Conservation (phyloP, 169 alveolate genomes). For the Perkinsus marinus region DNA sequence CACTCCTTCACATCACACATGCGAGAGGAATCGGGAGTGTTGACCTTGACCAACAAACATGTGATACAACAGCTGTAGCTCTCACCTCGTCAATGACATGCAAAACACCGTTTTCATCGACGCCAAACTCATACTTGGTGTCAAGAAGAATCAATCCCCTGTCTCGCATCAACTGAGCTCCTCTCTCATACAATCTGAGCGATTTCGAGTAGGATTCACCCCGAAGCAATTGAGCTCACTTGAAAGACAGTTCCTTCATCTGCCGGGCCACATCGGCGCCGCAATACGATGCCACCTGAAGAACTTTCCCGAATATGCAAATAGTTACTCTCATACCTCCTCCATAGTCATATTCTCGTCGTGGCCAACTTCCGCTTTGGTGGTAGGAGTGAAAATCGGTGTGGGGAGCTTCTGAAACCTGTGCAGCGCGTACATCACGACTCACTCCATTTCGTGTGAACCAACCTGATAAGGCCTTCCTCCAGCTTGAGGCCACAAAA, state of each 20-base stretch:
- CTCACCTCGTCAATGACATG: conserved; percentile 32
- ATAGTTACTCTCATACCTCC: conserved; percentile 6
- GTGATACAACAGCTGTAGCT: too few relatives aligned
- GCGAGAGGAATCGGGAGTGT: conserved; percentile 15
- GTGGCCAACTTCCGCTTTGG: conserved; percentile 33
- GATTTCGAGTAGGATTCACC: neutral
- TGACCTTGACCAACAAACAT: neutral
- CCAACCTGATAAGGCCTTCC: conserved; percentile 14
- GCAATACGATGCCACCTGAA: too few relatives aligned
- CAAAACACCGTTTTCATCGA: conserved; percentile 24
- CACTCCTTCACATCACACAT: conserved; percentile 11
- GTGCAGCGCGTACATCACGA: too few relatives aligned
- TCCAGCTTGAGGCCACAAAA: conserved; percentile 24
- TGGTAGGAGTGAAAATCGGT: conserved; percentile 34
- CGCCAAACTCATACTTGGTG: conserved; percentile 32
- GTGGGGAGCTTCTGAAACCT: conserved; percentile 22
- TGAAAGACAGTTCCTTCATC: too few relatives aligned
- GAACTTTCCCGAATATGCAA: neutral
- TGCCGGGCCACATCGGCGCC: too few relatives aligned
- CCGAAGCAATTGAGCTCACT: too few relatives aligned
- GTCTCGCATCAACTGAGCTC: neutral
- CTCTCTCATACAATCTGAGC: neutral
- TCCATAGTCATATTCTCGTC: conserved; percentile 14
- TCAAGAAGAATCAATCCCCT: conserved; percentile 12
- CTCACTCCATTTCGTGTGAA: too few relatives aligned